Evolutionary conservation across 139 green algal genomes (phyloP), one percentile per base, ranked within the genome.

Genomic region (Chlorokybus atmophyticus): DNA sequence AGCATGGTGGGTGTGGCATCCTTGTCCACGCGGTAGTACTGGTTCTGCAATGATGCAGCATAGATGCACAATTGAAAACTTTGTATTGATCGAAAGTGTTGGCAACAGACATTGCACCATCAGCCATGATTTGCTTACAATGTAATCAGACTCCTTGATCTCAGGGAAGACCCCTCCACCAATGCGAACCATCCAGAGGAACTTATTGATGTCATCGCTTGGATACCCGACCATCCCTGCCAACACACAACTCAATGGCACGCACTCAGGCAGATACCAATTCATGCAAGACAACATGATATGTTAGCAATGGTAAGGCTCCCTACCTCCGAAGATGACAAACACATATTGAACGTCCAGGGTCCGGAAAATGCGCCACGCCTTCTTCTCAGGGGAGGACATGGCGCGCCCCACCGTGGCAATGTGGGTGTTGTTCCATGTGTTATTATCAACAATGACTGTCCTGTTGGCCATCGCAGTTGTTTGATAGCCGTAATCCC

Each of bases 181-280:
- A 58, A 90, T 92, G 62, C 83, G 62, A 44, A 95, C 86, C 87
- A 95, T 95, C 87, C 87, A 95, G 48, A 95, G 78, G 69, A 95
- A 95, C 75, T 95, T 95, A 78, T 94, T 94, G 72, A 95, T 93
- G 73, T 95, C 87, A 50, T 95, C 87, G 49, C 59, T 60, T 8
- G 59, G 30, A 29, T 66, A 66, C 4, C 62, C 79, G 21, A 66
- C 59, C 8, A 66, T 14, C 25, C 59, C 59, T 66, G 59, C 29
- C n/a, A n/a, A n/a, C n/a, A n/a, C n/a, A n/a, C n/a, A n/a, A n/a
- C n/a, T n/a, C n/a, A n/a, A n/a, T n/a, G n/a, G n/a, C n/a, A n/a
- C n/a, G n/a, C n/a, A n/a, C n/a, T n/a, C n/a, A n/a, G n/a, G n/a
- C n/a, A n/a, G n/a, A n/a, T n/a, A n/a, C n/a, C n/a, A n/a, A n/a